Base-by-base conservation (phyloP, 306 rosid genomes). In the Prunus padus region DNA sequence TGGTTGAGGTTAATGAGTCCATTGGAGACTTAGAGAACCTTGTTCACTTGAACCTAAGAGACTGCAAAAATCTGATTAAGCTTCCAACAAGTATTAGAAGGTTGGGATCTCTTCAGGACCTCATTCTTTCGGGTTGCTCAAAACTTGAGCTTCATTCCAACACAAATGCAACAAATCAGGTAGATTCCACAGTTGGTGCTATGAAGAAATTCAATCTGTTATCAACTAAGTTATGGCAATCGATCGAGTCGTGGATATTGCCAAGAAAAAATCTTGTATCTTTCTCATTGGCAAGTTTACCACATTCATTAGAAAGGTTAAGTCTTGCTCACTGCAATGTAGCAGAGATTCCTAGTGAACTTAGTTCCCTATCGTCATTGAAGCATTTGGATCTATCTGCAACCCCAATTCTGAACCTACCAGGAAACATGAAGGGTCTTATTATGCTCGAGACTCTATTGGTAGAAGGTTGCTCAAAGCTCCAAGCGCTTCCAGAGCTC, bases 1-100 rank as follows among this genome's bases (percentile, higher is more conserved):
- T 73, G 22, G 63, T 64, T 37, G 50, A 61, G 37, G 55, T 73
- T 42, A 25, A 73, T 28, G 67, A 60, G 15, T 60, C 77, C 77
- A 73, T 73, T 60, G 77, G 77, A 25, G 25, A 44, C 4, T 40
- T 73, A 20, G 56, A 3, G 0, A 71, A 73, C 13, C 77, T 73
- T 42, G 12, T 7, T 60, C 2, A 14, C 54, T 56, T 73, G 55
- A 73, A 73, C 26, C 40, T 73, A 20, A 13, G 18, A 73, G 51
- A 25, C 45, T 60, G 77, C 46, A 44, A 28, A 73, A 73, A 73
- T 60, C 77, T 73, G 3, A 20, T n/a, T 4, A 55, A 11, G 49
- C 55, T 60, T 47, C 77, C 77, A 73, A 44, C 42, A 2, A 14
- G 46, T 37, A 52, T 52, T 54, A 49, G 56, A 5, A 49, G 5